These are phyloP conservation scores for Naganishia cerealis DNA, from an alignment of 1,284 basidiomycete genomes.

Conservation along the genomic window DNA sequence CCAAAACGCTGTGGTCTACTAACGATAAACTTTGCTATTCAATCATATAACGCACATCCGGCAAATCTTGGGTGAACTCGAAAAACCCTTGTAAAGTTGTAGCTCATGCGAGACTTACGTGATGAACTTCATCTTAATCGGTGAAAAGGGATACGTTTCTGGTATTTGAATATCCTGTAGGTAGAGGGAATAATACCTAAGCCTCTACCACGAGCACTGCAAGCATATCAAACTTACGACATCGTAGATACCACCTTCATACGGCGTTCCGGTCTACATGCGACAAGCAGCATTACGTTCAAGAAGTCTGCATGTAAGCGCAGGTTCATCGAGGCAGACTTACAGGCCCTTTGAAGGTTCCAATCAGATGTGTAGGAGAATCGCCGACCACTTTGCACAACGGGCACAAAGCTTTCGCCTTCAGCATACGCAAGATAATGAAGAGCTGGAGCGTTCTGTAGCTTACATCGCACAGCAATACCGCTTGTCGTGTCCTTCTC, in stretches of 20 bases:
- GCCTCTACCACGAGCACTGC: neutral
- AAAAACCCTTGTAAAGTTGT: neutral
- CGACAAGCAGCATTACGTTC: no score
- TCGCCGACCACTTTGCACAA: slow-evolving; percentile 67
- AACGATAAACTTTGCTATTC: slow-evolving; percentile 78
- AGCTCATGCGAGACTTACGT: slow-evolving; percentile 57
- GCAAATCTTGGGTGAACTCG: neutral
- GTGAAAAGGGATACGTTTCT: slow-evolving; percentile 91
- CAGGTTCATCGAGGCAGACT: slow-evolving; percentile 34
- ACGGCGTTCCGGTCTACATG: slow-evolving; percentile 70
- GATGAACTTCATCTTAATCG: slow-evolving; percentile 97
- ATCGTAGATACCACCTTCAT: slow-evolving; percentile 88
- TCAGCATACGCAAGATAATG: slow-evolving; percentile 16
- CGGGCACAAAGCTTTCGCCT: neutral
- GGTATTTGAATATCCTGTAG: slow-evolving; percentile 88
- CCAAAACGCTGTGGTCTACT: slow-evolving; percentile 30
- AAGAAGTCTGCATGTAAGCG: neutral
- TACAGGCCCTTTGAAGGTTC: slow-evolving; percentile 86
- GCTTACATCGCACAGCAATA: slow-evolving; percentile 68
- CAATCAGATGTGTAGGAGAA: slow-evolving; percentile 82
- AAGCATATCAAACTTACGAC: slow-evolving; percentile 64
- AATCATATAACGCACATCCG: slow-evolving; percentile 27
- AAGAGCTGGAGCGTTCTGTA: neutral
- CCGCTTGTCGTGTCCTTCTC: slow-evolving; percentile 86
- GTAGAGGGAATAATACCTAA: neutral